Evolutionary conservation across 2,329 filamentous ascomycete species (phyloP).

Genomic region (Hirsutella rhossiliensis): DNA sequence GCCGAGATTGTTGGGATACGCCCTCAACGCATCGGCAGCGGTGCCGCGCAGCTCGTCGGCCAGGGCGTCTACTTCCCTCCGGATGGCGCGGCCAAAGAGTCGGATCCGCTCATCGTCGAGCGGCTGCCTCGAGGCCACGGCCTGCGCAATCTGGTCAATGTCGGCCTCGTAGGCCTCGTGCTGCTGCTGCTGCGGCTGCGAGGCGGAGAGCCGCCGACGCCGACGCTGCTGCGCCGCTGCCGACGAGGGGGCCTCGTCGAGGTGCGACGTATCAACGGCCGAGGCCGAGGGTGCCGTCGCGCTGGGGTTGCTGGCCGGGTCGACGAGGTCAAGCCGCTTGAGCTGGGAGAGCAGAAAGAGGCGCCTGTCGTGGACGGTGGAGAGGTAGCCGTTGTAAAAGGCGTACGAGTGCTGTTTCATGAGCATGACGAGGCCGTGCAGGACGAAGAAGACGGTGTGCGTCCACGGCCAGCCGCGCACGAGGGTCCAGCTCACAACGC

Average conservation of each 20-base stretch:
- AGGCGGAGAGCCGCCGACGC: conserved; percentile 25
- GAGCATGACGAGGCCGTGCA: conserved; percentile 63
- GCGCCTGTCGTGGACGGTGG: conserved; percentile 42
- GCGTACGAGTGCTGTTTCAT: conserved; percentile 80
- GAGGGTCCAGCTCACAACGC: conserved; percentile 52
- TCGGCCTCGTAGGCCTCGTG: conserved; percentile 31
- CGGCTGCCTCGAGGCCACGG: conserved; percentile 47
- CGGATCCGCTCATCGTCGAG: conserved; percentile 50
- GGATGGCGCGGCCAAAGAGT: conserved; percentile 53
- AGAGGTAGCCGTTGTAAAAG: conserved; percentile 68
- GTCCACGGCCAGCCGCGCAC: conserved; percentile 73
- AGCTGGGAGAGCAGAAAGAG: conserved; percentile 33
- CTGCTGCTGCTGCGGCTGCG: conserved; percentile 9
- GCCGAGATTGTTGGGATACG: conserved; percentile 60
- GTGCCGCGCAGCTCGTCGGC: conserved; percentile 55
- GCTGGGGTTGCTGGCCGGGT: conserved; percentile 31
- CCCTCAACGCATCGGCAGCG: conserved; percentile 32
- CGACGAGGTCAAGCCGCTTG: conserved; percentile 42
- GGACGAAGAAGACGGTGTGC: conserved; percentile 64
- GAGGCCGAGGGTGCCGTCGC: conserved; percentile 26
- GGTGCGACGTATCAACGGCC: conserved; percentile 32
- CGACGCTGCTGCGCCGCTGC: conserved; percentile 19
- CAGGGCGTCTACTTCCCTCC: conserved; percentile 53
- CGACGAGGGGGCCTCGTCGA: conserved; percentile 27
- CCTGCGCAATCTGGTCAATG: conserved; percentile 46